Conservation (phyloP, 2,329 filamentous ascomycete species). For the Blastomyces percursus region DNA sequence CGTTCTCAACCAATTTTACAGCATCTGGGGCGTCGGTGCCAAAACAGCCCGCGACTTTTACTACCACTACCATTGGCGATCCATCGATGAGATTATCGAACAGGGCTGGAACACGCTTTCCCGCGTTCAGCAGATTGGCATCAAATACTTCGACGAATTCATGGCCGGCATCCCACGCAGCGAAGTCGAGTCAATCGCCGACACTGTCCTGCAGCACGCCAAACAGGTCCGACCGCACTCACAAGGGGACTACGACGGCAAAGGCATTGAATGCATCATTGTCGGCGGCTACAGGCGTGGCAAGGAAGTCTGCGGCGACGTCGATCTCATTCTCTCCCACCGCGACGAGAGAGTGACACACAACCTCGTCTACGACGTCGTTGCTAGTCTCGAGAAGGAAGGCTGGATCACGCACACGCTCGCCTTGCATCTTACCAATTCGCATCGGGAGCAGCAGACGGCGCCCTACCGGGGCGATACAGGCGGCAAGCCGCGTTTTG, state of each 20-base stretch:
- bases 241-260: constrained; percentile 18
- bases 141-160: constrained; percentile 91
- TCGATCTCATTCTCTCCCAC: constrained; percentile 77
- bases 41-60: constrained; percentile 75
- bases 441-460: constrained; percentile 58
- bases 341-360: constrained; percentile 57
- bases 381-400: constrained; percentile 56
- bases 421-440: constrained; percentile 56
- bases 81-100: constrained; percentile 77
- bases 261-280: constrained; percentile 49
- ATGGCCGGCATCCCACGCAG: constrained; percentile 55
- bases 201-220: constrained; percentile 55
- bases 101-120: constrained; percentile 64
- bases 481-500: constrained; percentile 54
- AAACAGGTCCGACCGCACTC: constrained; percentile 46
- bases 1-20: constrained; percentile 59
- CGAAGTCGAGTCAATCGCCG: constrained; percentile 62
- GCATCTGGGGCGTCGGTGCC: constrained; percentile 87
- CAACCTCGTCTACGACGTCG: constrained; percentile 60
- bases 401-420: constrained; percentile 74
- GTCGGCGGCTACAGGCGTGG: constrained; percentile 76
- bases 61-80: constrained; percentile 61
- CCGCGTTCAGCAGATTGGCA: constrained; percentile 79
- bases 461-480: constrained; percentile 41
- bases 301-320: constrained; percentile 63